A percentile compares a stretch with the other conserved stretches of the same genome.
phyloP scores from a whole-genome alignment of 768 basidiomycete species.

The Amanita pallidorosea region DNA sequence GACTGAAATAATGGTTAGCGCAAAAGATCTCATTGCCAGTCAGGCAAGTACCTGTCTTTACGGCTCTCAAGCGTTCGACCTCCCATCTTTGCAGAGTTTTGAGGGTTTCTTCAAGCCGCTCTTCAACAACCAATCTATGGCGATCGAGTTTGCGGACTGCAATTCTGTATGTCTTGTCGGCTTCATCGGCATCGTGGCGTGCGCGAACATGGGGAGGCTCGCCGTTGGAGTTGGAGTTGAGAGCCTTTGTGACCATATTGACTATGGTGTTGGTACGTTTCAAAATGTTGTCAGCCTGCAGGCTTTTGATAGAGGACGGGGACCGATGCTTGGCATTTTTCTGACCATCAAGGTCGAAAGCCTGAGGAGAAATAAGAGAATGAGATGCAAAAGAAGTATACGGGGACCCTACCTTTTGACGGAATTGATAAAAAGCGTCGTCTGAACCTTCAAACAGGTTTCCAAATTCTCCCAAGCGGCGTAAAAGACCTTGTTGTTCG shows the following conservation, averaged over 20 bases:
- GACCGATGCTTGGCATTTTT: constrained; percentile 17
- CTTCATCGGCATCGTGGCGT: constrained; percentile 69
- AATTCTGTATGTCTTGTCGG: constrained; percentile 70
- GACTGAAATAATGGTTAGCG: constrained; percentile 27
- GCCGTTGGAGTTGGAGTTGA: constrained; percentile 34
- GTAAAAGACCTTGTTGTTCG: constrained; percentile 47
- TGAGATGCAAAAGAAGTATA: not conserved
- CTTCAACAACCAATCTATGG: constrained; percentile 78
- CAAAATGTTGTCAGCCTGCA: constrained; percentile 40
- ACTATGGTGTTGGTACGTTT: constrained; percentile 64
- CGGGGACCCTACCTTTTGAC: constrained; percentile 48
- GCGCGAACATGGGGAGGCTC: constrained; percentile 66
- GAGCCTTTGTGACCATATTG: constrained; percentile 62
- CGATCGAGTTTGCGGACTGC: constrained; percentile 77
- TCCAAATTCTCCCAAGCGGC: constrained; percentile 75
- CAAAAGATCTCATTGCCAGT: not conserved
- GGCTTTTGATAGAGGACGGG: constrained; percentile 13
- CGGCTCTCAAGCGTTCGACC: constrained; percentile 66
- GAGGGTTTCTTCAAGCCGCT: constrained; percentile 73
- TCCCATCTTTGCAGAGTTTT: constrained; percentile 82
- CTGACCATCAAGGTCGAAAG: constrained; percentile 42
- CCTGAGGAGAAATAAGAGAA: constrained; percentile 22
- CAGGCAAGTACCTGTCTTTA: constrained; percentile 59
- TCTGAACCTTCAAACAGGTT: constrained; percentile 72
- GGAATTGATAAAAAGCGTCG: constrained; percentile 78